phyloP scores from a whole-genome alignment of 106 monocot genomes.

The Amphibolis antarctica region DNA sequence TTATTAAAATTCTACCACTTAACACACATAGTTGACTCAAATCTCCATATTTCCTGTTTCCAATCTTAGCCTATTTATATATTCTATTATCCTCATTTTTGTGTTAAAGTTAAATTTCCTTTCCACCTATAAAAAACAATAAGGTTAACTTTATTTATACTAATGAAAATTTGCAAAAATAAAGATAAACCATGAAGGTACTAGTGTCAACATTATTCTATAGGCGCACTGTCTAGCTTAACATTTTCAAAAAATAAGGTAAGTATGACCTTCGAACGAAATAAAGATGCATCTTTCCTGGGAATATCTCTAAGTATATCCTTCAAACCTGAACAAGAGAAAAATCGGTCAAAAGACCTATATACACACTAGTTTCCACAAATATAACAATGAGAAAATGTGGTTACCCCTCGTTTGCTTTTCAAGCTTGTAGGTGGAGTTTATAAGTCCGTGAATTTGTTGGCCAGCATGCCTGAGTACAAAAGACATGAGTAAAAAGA shows the following conservation, averaged over 20 bases:
- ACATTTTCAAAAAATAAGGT: background rate
- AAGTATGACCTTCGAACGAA: conserved; percentile 11
- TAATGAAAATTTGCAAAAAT: too few species aligned
- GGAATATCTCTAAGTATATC: conserved; percentile 13
- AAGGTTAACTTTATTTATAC: too few species aligned
- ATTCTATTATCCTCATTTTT: too few species aligned
- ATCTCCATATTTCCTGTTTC: too few species aligned
- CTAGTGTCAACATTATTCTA: too few species aligned
- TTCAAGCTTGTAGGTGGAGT: conserved; percentile 8
- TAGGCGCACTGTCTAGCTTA: too few species aligned
- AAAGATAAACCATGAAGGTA: too few species aligned
- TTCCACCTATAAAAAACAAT: too few species aligned
- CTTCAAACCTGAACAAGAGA: conserved; percentile 9
- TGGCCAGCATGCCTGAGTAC: conserved; percentile 5
- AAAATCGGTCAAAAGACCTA: background rate
- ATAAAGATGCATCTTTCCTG: conserved; percentile 12
- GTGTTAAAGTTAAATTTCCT: too few species aligned
- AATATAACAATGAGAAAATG: background rate
- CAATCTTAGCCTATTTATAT: too few species aligned
- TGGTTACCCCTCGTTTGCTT: conserved; percentile 5
- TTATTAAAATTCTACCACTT: too few species aligned
- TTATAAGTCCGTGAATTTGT: conserved; percentile 9
- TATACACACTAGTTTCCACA: background rate
- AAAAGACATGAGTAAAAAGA: background rate
- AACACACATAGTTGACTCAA: too few species aligned